Evolutionary conservation across 2,329 filamentous ascomycete species (phyloP), one percentile per base, ranked within the genome.

Genomic region (Aspergillus latus): DNA sequence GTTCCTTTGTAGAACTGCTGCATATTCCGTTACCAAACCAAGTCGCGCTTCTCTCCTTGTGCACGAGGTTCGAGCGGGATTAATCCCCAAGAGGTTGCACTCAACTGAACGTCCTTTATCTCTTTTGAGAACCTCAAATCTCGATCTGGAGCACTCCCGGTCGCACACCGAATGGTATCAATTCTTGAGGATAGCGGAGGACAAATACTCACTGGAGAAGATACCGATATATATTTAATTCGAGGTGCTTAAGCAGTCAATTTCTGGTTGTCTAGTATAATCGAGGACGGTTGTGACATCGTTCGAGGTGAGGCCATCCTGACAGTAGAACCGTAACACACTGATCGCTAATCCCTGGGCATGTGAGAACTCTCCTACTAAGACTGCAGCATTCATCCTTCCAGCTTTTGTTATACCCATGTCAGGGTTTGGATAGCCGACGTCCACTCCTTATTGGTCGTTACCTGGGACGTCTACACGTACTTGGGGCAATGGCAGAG

Each of bases 401-500:
- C 87, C 86, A 0, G 87, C 87, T 0, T 74, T 0, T 89, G 90
- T 64, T 71, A 73, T 34, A 90, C 87, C 0, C 78, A 90, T 0
- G 82, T 82, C 48, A 90, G 90, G 57, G 36, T 65, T 7, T 90
- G 86, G 88, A 81, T 90, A 2, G 85, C 87, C 2, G 81, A 82
- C 53, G 88, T 90, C 54, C 84, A 89, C 67, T 72, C 82, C 0
- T 82, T 78, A 1, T 76, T 83, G 59, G 83, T 88, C 1, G 84
- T 82, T 15, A 87, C 84, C 0, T 88, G 84, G 0, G 85, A 88
- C 56, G 75, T 80, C 0, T 89, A 88, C 69, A 89, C 85, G 0
- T 90, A 90, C 68, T 88, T 90, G 57, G 79, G 82, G 80, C 85
- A 0, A 77, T 89, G 0, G 82, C 81, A 1, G 85, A 90, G 66